These are phyloP conservation scores for Salix arbutifolia DNA, from an alignment of 345 rosid species.

Conservation along the genomic window DNA sequence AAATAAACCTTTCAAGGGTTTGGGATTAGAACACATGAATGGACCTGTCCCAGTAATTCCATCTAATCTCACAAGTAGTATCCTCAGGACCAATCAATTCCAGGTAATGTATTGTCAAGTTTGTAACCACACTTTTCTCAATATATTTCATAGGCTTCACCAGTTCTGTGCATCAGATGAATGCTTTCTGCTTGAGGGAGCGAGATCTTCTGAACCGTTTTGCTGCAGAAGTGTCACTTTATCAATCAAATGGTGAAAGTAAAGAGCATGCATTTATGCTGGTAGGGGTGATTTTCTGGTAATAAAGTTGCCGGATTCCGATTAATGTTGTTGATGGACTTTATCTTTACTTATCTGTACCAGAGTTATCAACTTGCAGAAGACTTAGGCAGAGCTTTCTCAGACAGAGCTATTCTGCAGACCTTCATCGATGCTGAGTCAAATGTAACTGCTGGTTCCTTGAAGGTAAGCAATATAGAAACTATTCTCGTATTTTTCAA, in stretches of 20 bases:
- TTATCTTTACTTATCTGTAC: neutral
- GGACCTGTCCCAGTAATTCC: constrained; percentile 58
- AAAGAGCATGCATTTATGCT: constrained; percentile 53
- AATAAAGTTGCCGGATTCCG: neutral
- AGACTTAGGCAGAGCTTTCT: constrained; percentile 84
- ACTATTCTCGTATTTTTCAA: neutral
- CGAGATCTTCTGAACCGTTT: constrained; percentile 72
- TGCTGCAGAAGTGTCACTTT: constrained; percentile 52
- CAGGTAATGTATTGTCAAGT: constrained; percentile 42
- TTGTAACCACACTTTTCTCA: neutral
- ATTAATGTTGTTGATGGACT: neutral
- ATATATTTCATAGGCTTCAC: neutral
- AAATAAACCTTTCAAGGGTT: constrained; percentile 58
- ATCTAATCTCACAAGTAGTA: constrained; percentile 56
- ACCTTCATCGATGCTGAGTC: constrained; percentile 56
- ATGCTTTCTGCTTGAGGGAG: constrained; percentile 71
- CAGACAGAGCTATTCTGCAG: constrained; percentile 67
- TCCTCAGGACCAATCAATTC: constrained; percentile 65
- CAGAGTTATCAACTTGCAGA: constrained; percentile 84
- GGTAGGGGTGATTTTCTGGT: constrained; percentile 38
- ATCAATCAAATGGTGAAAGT: constrained; percentile 62
- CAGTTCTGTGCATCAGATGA: constrained; percentile 39
- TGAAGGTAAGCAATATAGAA: constrained; percentile 47
- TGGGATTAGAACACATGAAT: constrained; percentile 89
- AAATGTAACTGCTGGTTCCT: constrained; percentile 40